Base-by-base conservation (phyloP, 352 stramenopile species). In the Pythium oligandrum region DNA sequence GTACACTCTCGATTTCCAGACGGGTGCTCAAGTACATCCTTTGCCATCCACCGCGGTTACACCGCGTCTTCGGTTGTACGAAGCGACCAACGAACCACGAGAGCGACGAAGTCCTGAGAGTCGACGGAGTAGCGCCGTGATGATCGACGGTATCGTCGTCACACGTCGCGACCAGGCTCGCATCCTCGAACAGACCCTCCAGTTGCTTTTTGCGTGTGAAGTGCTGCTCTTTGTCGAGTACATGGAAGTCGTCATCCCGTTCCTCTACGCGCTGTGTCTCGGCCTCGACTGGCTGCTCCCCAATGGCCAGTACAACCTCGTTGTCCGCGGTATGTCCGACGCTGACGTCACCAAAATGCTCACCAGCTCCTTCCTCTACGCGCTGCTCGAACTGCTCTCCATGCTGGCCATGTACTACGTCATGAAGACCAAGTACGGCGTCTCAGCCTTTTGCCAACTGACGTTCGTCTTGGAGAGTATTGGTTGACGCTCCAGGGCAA, bases 401-500 rank as follows among this genome's bases (percentile, higher is more conserved):
- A 53, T 83, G 44, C 2, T 73, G 39, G 32, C 62, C 7, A 57
- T 80, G 31, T 53, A 49, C 33, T 53, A 45, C 6, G 9, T 63
- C 31, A 51, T 83, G n/a, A 40, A 59, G 9, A 44, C 42, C 11
- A 61, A 61, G 40, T 65, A 74, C 33, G 56, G 59, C 8, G 36
- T 78, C 26, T 59, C 54, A 3, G 35, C 58, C 17, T 55, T 69
- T 3, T 57, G 64, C 40, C 64, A 73, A 38, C 53, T 79, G 2
- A 52, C 62, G 26, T 76, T 74, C 34, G 56, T 69, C 30, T 32
- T 79, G 38, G 58, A 36, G 52, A 57, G 10, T 70, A 76, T 57
- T 78, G 62, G 60, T 47, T 64, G 26, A 53, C 61, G 11, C 40
- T 62, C 3, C 69, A 82, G 54, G 64, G 50, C 50, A 82, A 77